phyloP scores from a whole-genome alignment of 345 rosid species.

The Linum tenue region DNA sequence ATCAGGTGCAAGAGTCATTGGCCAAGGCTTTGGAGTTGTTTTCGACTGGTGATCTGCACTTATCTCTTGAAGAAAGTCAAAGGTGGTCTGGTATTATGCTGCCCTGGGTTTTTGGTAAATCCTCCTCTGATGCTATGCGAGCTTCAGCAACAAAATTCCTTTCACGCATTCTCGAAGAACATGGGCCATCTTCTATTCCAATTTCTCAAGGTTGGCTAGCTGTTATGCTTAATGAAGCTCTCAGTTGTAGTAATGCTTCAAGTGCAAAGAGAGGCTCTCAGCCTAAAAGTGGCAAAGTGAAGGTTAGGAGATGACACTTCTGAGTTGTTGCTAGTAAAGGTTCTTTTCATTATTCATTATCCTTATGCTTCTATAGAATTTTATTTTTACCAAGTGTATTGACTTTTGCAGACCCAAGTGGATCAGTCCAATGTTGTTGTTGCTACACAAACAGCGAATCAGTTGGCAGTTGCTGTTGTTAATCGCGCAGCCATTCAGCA shows the following conservation, averaged over 20 bases:
- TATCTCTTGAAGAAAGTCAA: slow-evolving; percentile 86
- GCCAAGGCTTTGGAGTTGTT: slow-evolving; percentile 80
- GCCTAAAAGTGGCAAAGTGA: slow-evolving; percentile 52
- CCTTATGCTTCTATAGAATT: not conserved
- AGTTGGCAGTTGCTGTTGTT: slow-evolving; percentile 72
- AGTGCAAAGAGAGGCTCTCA: slow-evolving; percentile 45
- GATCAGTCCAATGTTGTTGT: slow-evolving; percentile 62
- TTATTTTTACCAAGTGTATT: slow-evolving; percentile 13
- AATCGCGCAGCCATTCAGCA: slow-evolving; percentile 61
- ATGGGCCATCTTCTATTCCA: slow-evolving; percentile 64
- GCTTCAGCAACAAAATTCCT: slow-evolving; percentile 74
- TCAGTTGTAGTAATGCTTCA: slow-evolving; percentile 44
- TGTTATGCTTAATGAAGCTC: slow-evolving; percentile 52
- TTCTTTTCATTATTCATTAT: slow-evolving; percentile 3
- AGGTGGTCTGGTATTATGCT: slow-evolving; percentile 84
- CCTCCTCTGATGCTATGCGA: slow-evolving; percentile 44
- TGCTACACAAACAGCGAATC: slow-evolving; percentile 60
- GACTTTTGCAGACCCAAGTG: slow-evolving; percentile 52
- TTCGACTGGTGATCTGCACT: slow-evolving; percentile 46
- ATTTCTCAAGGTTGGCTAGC: slow-evolving; percentile 97
- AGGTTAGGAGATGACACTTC: slow-evolving; percentile 36
- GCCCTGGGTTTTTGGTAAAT: slow-evolving; percentile 66
- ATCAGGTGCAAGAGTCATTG: slow-evolving; percentile 69
- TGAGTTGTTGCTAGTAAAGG: not conserved
- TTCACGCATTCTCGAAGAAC: slow-evolving; percentile 66